Percentiles rank a stretch among this genome's conserved stretches.
Conservation (phyloP, 345 rosid genomes). For the Populus euphratica region DNA sequence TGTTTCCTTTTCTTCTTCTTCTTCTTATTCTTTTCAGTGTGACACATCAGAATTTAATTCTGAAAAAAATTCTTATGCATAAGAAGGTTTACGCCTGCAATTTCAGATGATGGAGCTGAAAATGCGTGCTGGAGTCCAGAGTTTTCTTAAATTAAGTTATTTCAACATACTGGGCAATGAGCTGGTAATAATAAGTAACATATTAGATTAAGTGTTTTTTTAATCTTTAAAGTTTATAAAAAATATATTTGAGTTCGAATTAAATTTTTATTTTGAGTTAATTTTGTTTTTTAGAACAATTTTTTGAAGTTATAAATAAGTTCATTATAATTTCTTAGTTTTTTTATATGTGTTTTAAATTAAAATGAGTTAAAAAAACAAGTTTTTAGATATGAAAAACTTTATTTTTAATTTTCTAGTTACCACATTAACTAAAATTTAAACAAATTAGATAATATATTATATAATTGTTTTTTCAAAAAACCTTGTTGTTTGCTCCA, state of each 20-base stretch:
- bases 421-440: accelerated
- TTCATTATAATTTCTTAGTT: too few species aligned
- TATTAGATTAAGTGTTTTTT: too few species aligned
- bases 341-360: too few species aligned
- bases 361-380: accelerated
- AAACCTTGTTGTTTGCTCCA: accelerated
- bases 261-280: too few species aligned
- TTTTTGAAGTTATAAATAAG: accelerated
- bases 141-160: background rate
- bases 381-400: too few species aligned
- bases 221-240: too few species aligned
- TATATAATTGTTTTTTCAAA: too few species aligned
- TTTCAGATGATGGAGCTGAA: background rate
- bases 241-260: too few species aligned
- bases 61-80: background rate
- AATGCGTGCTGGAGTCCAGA: background rate
- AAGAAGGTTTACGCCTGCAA: background rate
- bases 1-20: background rate
- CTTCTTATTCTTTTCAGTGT: background rate
- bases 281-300: too few species aligned
- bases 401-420: accelerated
- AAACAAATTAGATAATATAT: accelerated
- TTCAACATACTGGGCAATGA: background rate
- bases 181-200: too few species aligned
- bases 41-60: background rate